Percentiles rank a stretch among this genome's conserved stretches.
These are phyloP conservation scores for Graphiopsis chlorocephala DNA, from an alignment of 2,329 filamentous ascomycete species.

Conservation along the genomic window DNA sequence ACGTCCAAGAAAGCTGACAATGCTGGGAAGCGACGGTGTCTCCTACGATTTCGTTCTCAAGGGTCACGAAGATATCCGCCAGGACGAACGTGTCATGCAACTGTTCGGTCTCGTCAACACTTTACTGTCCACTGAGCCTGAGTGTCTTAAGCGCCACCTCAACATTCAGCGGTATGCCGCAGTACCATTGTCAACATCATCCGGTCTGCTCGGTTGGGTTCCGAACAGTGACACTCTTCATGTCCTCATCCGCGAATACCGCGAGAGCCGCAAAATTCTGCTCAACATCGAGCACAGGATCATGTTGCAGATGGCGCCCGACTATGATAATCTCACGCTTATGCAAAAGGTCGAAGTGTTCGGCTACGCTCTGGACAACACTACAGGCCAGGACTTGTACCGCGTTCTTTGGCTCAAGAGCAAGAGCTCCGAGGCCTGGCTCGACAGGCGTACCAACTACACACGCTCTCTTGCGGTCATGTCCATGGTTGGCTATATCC, in stretches of 20 bases:
- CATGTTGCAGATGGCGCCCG: slow-evolving; percentile 99
- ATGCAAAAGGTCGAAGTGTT: slow-evolving; percentile 99
- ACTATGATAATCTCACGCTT: slow-evolving; percentile 96
- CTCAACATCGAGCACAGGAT: slow-evolving; percentile 99
- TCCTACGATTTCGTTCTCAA: slow-evolving; percentile 89
- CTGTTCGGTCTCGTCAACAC: slow-evolving; percentile 98
- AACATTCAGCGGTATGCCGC: slow-evolving; percentile 94
- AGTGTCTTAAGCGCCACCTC: slow-evolving; percentile 94
- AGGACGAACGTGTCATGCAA: slow-evolving; percentile 99
- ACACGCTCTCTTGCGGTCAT: slow-evolving; percentile 95
- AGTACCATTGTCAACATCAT: slow-evolving; percentile 96
- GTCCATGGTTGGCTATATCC: slow-evolving; percentile 99
- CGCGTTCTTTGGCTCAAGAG: slow-evolving; percentile 98
- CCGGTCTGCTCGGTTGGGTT: slow-evolving; percentile 92
- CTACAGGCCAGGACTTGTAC: slow-evolving; percentile 96
- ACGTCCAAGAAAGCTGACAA: slow-evolving; percentile 81
- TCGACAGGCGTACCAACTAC: slow-evolving; percentile 97
- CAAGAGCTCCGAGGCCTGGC: slow-evolving; percentile 96
- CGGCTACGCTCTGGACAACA: slow-evolving; percentile 98
- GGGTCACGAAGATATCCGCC: slow-evolving; percentile 98
- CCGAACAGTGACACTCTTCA: slow-evolving; percentile 97
- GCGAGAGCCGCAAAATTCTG: slow-evolving; percentile 93
- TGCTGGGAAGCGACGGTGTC: slow-evolving; percentile 84
- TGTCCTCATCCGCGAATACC: slow-evolving; percentile 93
- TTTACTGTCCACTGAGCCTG: slow-evolving; percentile 84